Base-by-base conservation (phyloP, 1,284 basidiomycete genomes). In the Ustilago shanxiensis region DNA sequence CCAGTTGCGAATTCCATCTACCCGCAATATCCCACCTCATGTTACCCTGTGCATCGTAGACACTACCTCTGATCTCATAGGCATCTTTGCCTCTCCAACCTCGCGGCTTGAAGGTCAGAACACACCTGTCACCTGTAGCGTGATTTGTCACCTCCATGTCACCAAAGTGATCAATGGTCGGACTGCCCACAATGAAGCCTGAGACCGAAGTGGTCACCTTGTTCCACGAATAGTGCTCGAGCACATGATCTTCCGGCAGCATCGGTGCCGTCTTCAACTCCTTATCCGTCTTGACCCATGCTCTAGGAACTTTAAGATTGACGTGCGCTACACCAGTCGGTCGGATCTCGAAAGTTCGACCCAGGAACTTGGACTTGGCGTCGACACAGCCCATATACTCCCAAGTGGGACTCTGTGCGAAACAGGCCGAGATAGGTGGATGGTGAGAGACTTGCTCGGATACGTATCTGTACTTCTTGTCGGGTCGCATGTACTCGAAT, bases 381-480 rank as follows among this genome's bases (percentile, higher is more conserved):
- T 84, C 80, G 37, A 85, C 84, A 56, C 83, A 83, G 82, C 95
- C 95, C 82, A 91, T 96, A 87, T 98, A 98, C 72, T 92, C 90
- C 95, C 95, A 98, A 41, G 88, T 87, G 0, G 94, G 93, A 0
- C 93, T 92, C 86, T 98, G 94, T 2, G 93, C 93, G 47, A 79
- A 74, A 86, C 95, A 98, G 9, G 96, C 95, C n/a, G 94, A 95
- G 65, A 98, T 95, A 0, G 96, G 96, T 4, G 95, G 95, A 86
- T 98, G 95, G 86, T 98, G 95, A 85, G 92, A 94, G 66, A 98
- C 95, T 89, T 98, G 95, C 86, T 97, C 95, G 1, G 93, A 95
- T 50, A 96, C 87, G 86, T 98, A 99, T 44, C 95, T 90, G 86
- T 95, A 99, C 59, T 78, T 70, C n/a, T 75, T 76, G 81, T 96